Conservation (phyloP, 352 stramenopile species). For the Globisporangium abappressorium region DNA sequence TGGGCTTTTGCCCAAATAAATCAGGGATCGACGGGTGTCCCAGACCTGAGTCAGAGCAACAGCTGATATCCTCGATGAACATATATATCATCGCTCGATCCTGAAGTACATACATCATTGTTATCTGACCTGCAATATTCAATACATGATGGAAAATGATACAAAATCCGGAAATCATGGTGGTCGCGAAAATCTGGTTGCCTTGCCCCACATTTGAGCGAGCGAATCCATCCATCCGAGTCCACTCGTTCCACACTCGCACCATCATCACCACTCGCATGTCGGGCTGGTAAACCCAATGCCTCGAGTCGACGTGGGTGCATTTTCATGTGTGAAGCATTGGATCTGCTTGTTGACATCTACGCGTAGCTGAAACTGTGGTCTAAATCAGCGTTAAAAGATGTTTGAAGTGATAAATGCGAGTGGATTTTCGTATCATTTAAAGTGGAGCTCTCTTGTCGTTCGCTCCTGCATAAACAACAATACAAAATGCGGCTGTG, state of each 20-base stretch:
- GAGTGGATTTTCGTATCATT: too few relatives aligned
- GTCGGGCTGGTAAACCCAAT: neutral
- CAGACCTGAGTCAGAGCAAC: neutral
- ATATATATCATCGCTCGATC: neutral
- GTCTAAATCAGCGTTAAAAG: too few relatives aligned
- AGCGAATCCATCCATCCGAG: neutral
- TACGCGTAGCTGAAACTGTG: too few relatives aligned
- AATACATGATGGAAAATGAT: neutral
- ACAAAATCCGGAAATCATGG: neutral
- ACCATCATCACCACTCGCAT: neutral
- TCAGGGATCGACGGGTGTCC: conserved; percentile 1
- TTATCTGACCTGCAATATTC: neutral
- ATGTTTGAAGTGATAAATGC: too few relatives aligned
- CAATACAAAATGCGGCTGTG: too few relatives aligned
- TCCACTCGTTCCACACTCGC: neutral
- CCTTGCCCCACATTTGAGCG: neutral
- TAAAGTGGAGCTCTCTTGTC: too few relatives aligned
- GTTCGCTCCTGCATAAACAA: too few relatives aligned
- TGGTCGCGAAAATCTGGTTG: conserved; percentile 2
- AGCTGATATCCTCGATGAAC: neutral
- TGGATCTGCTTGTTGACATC: neutral
- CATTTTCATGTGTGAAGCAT: too few relatives aligned
- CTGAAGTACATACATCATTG: neutral
- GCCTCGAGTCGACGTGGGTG: neutral
- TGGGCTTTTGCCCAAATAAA: neutral